Conservation (phyloP, 306 rosid genomes). For the Castanospermum australe region DNA sequence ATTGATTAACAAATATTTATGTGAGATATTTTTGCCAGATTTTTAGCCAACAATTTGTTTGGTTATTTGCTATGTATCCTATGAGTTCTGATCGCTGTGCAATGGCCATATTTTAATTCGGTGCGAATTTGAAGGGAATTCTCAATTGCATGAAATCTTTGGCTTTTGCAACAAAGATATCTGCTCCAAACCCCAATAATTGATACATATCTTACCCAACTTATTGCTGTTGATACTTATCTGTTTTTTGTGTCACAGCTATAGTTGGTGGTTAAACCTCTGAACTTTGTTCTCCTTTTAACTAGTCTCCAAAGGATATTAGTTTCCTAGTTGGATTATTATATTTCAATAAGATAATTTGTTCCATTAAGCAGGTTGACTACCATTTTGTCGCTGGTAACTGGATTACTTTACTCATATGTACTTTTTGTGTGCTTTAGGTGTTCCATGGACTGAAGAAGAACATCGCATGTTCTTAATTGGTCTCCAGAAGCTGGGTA, state of each 20-base stretch:
- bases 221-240: background rate
- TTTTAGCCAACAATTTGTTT: background rate
- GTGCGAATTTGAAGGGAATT: background rate
- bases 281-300: conserved; percentile 6
- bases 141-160: background rate
- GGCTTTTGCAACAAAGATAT: background rate
- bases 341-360: no score
- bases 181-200: background rate
- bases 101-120: background rate
- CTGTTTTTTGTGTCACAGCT: background rate
- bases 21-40: background rate
- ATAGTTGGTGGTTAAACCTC: no score
- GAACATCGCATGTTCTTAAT: conserved; percentile 85
- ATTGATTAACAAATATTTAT: background rate
- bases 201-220: background rate
- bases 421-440: conserved; percentile 45
- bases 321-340: background rate
- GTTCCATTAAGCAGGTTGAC: background rate
- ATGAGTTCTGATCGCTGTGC: background rate
- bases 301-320: background rate
- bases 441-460: conserved; percentile 98
- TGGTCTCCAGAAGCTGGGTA: conserved; percentile 94
- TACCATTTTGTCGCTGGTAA: background rate
- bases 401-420: conserved; percentile 17
- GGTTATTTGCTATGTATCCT: background rate